phyloP scores from a whole-genome alignment of 176 grass and related monocot genomes.

The sorghum (Sorghum bicolor) region DNA sequence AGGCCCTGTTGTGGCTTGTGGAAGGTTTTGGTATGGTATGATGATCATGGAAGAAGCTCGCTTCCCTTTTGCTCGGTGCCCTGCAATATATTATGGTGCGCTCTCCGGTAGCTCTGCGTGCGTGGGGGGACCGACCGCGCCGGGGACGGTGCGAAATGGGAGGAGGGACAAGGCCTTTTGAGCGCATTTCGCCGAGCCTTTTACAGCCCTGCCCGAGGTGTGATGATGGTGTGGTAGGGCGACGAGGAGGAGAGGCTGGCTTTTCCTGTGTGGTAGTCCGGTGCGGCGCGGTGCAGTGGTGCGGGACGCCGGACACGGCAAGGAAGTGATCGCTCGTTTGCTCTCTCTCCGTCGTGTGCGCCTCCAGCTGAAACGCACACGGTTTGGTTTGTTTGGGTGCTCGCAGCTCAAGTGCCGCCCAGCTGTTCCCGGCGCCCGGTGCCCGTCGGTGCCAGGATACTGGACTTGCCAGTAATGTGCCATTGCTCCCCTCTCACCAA shows the following conservation, averaged over 20 bases:
- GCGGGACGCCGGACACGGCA: constrained; percentile 25
- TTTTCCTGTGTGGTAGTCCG: constrained; percentile 15
- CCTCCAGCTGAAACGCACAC: constrained; percentile 32
- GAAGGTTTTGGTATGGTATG: constrained; percentile 15
- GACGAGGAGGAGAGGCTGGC: not conserved
- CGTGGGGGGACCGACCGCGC: not conserved
- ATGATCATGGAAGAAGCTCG: not conserved
- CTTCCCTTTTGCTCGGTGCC: constrained; percentile 13
- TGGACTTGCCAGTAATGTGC: not conserved
- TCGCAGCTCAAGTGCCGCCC: constrained; percentile 1
- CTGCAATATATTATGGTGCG: constrained; percentile 26
- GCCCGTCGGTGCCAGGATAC: not conserved
- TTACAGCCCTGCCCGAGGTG: constrained; percentile 12
- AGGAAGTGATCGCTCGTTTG: constrained; percentile 14
- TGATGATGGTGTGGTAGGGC: constrained; percentile 48
- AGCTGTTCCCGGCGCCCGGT: not conserved
- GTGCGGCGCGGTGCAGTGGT: constrained; percentile 10
- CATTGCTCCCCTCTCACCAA: not conserved
- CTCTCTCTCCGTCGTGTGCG: not conserved
- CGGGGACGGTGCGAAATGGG: constrained; percentile 17
- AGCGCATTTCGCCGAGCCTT: constrained; percentile 43
- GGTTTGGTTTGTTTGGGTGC: not conserved
- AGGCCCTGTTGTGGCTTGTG: not conserved
- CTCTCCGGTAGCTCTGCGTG: constrained; percentile 7
- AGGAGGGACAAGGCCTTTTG: constrained; percentile 28